Base-by-base conservation (phyloP, 2,329 filamentous ascomycete genomes). In the Fusarium miscanthi region DNA sequence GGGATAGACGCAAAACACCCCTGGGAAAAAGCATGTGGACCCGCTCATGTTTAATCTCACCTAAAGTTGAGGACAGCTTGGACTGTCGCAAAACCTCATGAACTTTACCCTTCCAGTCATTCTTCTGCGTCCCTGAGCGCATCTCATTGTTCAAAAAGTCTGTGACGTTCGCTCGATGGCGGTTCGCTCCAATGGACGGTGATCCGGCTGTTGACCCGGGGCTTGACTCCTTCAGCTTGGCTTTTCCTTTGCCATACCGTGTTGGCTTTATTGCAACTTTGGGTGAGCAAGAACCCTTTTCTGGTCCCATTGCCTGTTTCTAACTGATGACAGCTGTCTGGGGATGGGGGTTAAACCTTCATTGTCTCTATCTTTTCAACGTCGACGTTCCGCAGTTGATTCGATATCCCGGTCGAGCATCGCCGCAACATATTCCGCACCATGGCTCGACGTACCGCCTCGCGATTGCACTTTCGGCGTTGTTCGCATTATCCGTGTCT, bases 311-410 rank as follows among this genome's bases (percentile, higher is more conserved):
- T 30, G 33, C 74, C 49, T 12, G 13, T 56, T 41, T 37, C 66
- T 72, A 52, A 72, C 60, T 42, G 40, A n/a, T 35, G 25, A 68
- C 74, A 97, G 94, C 94, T 76, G 91, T 97, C 78, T 98, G 95
- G 95, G 94, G 94, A 80, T 99, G 95, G 94, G 94, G 92, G 74
- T 83, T 93, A 76, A 98, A 98, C 84, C 89, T 98, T 43, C 94
- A 98, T 80, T 95, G 94, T 83, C 90, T 98, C 67, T 87, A 92
- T 77, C 83, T 90, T 65, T 86, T 91, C 78, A 93, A 93, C 80
- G 97, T 99, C 84, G 94, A 98, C 82, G 93, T 97, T 61, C 93
- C 94, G 25, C 87, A 90, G 37, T 87, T 98, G 64, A 94, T 98
- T 77, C 91, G 93, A 81, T 98, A 98, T 82, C 94, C 94, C 42